Evolutionary conservation across 2,329 filamentous ascomycete species (phyloP), one percentile per base, ranked within the genome.

Genomic region (Exophiala phaeomuriformis): DNA sequence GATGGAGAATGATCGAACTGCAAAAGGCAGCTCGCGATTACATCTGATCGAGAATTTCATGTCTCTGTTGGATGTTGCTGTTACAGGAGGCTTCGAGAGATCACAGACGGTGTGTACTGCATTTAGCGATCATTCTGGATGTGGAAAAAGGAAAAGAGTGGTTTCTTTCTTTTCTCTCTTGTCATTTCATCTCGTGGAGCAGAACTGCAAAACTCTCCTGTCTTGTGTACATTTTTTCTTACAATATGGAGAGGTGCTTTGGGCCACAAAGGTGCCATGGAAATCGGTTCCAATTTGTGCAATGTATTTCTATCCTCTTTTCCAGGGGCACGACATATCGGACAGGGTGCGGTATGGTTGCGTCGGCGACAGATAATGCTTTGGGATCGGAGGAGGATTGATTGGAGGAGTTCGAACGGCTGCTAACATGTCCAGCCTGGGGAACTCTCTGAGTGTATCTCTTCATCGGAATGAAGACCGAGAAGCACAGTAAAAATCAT

Each of bases 1-100:
- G 93, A 32, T 98, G 93, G 93, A 85, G 91, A 66, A 76, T 98
- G 70, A 97, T 98, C 67, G 93, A 98, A 75, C 83, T 98, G 77
- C 93, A 98, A 72, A 98, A 98, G 84, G 94, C 89, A 70, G 91
- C 88, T 52, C 83, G 93, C 66, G 93, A 98, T 74, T 97, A 86
- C 65, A 83, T 85, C 61, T 87, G 75, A 82, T 55, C 35, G 31
- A 27, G 5, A n/a, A 4, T n/a, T 37, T 30, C 8, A 8, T 6
- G 12, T 4, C 28, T 45, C 42, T 32, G 7, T n/a, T n/a, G 39
- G 39, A 45, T 29, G 42, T 19, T 19, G 19, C 19, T 19, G 19
- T 19, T 19, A 32, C 30, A 8, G 27, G 32, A 29, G 41, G 42
- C 8, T 43, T 30, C 40, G 42, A 28, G 27, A 28, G 4, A 10